A percentile compares a stretch with the other conserved stretches of the same genome.
These are phyloP conservation scores for Leccinum olivaceoglutinosum DNA, from an alignment of 1,284 basidiomycete species.

Conservation along the genomic window DNA sequence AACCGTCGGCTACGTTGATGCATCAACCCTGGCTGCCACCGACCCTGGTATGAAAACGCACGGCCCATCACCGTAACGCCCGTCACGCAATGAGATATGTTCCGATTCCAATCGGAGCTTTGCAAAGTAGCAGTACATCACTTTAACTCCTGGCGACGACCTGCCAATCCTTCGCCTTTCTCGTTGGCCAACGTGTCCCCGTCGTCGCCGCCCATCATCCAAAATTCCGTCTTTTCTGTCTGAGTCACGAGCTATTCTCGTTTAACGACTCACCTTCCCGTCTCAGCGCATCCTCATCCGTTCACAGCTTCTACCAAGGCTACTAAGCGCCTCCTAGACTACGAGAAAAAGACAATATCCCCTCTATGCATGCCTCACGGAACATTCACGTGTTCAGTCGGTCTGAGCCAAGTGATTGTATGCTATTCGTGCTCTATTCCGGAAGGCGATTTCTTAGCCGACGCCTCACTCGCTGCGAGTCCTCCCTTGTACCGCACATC, in stretches of 20 bases:
- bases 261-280: conserved; percentile 19
- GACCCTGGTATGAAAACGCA: no score
- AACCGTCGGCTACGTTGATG: no score
- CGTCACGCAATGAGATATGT: no score
- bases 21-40: no score
- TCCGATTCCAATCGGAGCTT: no score
- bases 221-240: conserved; percentile 28
- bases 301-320: conserved; percentile 30
- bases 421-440: conserved; percentile 22
- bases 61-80: no score
- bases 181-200: conserved; percentile 15
- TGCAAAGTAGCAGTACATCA: no score
- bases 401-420: conserved; percentile 5
- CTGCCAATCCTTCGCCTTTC: no score
- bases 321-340: conserved; percentile 22
- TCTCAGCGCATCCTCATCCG: conserved; percentile 17
- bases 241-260: conserved; percentile 11
- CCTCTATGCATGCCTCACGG: conserved; percentile 23
- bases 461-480: conserved; percentile 6
- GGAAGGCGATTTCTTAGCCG: conserved; percentile 18
- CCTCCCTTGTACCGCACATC: conserved; percentile 17
- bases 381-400: conserved; percentile 7
- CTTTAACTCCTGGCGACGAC: no score
- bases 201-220: conserved; percentile 26
- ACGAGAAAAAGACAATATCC: conserved; percentile 25